phyloP scores from a whole-genome alignment of 441 rosid genomes.

The Pelargonium fulgidum region DNA sequence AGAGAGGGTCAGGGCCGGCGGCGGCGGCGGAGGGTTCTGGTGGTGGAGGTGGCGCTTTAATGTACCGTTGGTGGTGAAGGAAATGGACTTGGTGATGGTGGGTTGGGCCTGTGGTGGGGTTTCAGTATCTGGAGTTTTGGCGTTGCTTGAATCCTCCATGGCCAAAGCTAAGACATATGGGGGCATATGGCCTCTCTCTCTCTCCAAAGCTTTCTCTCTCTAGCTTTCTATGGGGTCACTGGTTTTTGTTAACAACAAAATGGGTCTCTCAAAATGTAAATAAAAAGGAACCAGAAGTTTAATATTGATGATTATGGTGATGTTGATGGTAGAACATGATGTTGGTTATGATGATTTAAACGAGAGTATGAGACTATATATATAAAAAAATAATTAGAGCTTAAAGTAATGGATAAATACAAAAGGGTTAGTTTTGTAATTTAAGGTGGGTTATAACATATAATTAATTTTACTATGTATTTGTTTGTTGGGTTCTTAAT shows the following conservation, averaged over 20 bases:
- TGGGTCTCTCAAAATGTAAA: neutral
- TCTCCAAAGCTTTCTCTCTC: too few relatives aligned
- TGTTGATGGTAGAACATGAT: neutral
- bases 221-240: too few relatives aligned
- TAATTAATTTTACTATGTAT: too few relatives aligned
- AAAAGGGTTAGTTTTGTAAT: neutral
- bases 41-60: neutral
- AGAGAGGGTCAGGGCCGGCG: too few relatives aligned
- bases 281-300: neutral
- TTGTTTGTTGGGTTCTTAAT: neutral
- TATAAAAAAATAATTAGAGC: neutral
- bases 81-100: constrained; percentile 10
- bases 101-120: neutral
- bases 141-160: neutral
- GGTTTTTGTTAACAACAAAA: too few relatives aligned
- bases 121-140: neutral
- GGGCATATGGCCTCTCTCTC: neutral
- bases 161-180: neutral
- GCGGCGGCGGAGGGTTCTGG: neutral
- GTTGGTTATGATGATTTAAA: neutral
- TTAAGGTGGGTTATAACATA: neutral
- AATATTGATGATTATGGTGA: neutral
- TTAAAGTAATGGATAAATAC: neutral
- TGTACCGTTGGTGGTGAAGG: constrained; percentile 6
- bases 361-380: neutral